Base-by-base conservation (phyloP, 805 yeast genomes). In the Metschnikowia santaceciliae region DNA sequence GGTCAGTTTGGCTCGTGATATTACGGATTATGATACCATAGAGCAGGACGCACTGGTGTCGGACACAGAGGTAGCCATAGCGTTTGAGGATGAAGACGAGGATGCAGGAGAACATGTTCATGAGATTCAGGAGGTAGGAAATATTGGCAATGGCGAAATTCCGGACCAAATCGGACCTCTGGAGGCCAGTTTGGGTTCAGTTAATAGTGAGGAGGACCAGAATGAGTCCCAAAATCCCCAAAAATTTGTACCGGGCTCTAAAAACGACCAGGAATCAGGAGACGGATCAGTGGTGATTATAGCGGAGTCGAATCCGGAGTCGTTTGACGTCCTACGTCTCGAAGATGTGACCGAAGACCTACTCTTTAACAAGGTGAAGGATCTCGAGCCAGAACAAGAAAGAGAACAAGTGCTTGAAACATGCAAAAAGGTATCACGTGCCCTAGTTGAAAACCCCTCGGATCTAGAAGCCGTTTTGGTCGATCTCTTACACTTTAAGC, bases 381-480 rank as follows among this genome's bases (percentile, higher is more conserved):
- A 57, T 49, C 6, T 68, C 63, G 43, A 57, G 61, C 54, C 58
- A 3, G 57, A 23, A 81, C 81, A 56, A 64, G 76, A 54, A 72
- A 62, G 61, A 61, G 64, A 38, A 44, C 72, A 15, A 11, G 77
- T 74, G 36, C 74, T 72, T 26, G 58, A 53, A 11, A 37, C 73
- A 4, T 64, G 84, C 6, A 58, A 65, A 1, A 62, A 68, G 13
- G 68, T 84, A 0, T 63, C 75, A 20, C 63, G 61, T 1, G 54
- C 74, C 8, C 62, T 90, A 2, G 47, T 44, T 32, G 47, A 44
- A 23, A 64, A 73, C 30, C 61, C 67, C 11, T 67, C 79, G 36
- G 75, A 73, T 15, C 70, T 82, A 42, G 89, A 84, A 55, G 76
- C 76, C 37, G 74, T 71, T n/a, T 61, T 90, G 5, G 65, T 79